Percentiles rank a stretch among this genome's conserved stretches.
phyloP scores from a whole-genome alignment of 129 eudicot species.

The Chrysanthemum makinoi region DNA sequence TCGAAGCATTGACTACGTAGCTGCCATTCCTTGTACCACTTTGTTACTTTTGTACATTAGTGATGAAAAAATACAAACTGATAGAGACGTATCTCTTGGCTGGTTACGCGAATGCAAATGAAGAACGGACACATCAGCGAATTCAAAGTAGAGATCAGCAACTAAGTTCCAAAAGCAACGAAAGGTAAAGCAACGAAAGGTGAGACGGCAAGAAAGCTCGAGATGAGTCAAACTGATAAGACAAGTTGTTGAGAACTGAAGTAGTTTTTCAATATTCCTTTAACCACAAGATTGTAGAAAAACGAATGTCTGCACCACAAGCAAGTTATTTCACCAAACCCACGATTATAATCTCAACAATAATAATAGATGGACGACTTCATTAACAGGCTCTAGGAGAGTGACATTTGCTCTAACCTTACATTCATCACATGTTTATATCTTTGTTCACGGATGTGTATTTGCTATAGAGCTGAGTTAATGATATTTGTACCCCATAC shows the following conservation, averaged over 20 bases:
- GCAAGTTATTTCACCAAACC: not conserved
- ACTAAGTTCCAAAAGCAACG: not conserved
- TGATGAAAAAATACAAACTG: not conserved
- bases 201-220: not conserved
- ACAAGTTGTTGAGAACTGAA: slow-evolving; percentile 23
- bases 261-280: not conserved
- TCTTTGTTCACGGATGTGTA: not conserved
- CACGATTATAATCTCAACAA: not conserved
- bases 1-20: not conserved
- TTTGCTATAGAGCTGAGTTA: not conserved
- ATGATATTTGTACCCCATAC: not conserved
- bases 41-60: not conserved
- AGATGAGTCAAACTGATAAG: not conserved
- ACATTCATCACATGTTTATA: not conserved
- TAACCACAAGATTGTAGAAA: not conserved
- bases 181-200: slow-evolving; percentile 2
- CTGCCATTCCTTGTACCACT: not conserved
- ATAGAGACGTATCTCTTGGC: not conserved
- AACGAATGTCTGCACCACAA: not conserved
- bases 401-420: not conserved
- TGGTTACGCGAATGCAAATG: not conserved
- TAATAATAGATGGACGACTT: not conserved
- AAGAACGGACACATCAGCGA: not conserved
- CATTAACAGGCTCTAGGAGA: not conserved
- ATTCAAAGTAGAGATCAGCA: not conserved